Base-by-base conservation (phyloP, 1,284 basidiomycete genomes). In the Bjerkandera adusta region DNA sequence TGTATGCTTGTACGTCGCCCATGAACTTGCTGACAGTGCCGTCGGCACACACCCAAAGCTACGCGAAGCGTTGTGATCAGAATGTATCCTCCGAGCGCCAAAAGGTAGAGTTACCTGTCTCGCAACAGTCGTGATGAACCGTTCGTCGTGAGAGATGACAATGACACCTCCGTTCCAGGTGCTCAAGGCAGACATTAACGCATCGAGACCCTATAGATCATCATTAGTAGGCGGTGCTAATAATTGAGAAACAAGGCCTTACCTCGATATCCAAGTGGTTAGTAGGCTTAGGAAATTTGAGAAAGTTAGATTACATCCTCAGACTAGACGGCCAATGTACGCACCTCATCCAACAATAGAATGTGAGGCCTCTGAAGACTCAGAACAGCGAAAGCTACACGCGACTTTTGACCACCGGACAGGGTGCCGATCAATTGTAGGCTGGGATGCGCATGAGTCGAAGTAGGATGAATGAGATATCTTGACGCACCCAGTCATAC, bases 261-360 rank as follows among this genome's bases (percentile, higher is more conserved):
- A 83, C 83, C 75, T 92, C 89, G 54, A 94, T 93, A 85, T 97
- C 94, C 66, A 98, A 73, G 70, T 98, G 96, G 76, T 98, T 98
- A 58, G 95, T 97, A 51, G 96, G 96, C 83, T n/a, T n/a, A n/a
- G n/a, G n/a, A 94, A 32, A 30, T 22, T 12, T 34, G 12, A 40
- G 42, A 41, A 41, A 43, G 20, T 22, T 11, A 45, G 13, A 5
- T 36, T 36, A 15, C 16, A 43, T 12, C 12, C n/a, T 26, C 16
- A 18, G 12, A 21, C 32, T 13, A 29, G 29, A 46, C 35, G 32
- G 36, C 15, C 7, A 44, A 7, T 24, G 5, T 6, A 64, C 72
- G 55, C 53, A 85, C 88, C 76, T 96, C 92, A 67, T 97, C 94
- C 44, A 97, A 76, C 43, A 97, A 71, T 53, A 97, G 67, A 52